Percentiles rank a stretch among this genome's conserved stretches.
phyloP scores from a whole-genome alignment of 2,329 filamentous ascomycete species.

The Neonectria magnoliae region DNA sequence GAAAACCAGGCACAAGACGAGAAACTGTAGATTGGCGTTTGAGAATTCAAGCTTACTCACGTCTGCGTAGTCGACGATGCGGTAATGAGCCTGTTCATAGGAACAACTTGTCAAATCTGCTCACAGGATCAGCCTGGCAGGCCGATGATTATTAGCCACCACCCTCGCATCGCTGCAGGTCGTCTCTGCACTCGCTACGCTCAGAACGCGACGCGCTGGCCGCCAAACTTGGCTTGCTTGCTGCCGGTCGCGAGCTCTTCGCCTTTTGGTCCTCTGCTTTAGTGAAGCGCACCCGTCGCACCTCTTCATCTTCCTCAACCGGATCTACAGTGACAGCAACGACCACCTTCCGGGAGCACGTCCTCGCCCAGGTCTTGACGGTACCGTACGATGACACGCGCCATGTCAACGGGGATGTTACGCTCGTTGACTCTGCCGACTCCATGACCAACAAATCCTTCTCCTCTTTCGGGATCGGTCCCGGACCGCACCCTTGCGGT shows the following conservation, averaged over 20 bases:
- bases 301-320: constrained; percentile 22
- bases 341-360: constrained; percentile 31
- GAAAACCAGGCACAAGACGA: too few relatives aligned
- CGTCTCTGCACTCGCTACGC: neutral
- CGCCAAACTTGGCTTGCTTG: constrained; percentile 1
- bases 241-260: constrained; percentile 30
- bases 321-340: constrained; percentile 4
- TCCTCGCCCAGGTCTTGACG: constrained; percentile 27
- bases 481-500: constrained; percentile 26
- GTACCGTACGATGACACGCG: constrained; percentile 31
- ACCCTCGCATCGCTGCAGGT: too few relatives aligned
- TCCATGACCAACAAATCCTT: neutral
- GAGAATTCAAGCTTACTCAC: too few relatives aligned
- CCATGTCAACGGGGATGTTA: constrained; percentile 32
- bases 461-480: constrained; percentile 13
- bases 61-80: too few relatives aligned
- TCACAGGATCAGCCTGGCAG: too few relatives aligned
- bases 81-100: too few relatives aligned
- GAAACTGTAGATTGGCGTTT: too few relatives aligned
- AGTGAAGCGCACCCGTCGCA: constrained; percentile 21
- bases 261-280: constrained; percentile 31
- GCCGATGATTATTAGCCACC: too few relatives aligned
- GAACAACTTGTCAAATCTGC: too few relatives aligned
- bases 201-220: neutral
- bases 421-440: constrained; percentile 19